Base-by-base conservation (phyloP, 306 rosid species). In the Cucumis cinereus region DNA sequence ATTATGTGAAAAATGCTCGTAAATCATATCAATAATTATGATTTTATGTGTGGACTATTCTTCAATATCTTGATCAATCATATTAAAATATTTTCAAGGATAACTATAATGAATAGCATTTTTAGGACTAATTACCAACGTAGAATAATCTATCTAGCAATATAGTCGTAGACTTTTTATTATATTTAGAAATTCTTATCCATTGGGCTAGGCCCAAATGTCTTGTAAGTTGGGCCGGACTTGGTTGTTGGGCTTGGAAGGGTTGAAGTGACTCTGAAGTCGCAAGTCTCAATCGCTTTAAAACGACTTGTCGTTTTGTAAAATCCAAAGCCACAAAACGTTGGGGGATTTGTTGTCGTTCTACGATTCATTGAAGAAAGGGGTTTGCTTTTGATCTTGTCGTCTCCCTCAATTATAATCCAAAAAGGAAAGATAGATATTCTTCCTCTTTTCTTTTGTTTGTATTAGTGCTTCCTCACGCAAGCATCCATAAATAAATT, bases 391-490 rank as follows among this genome's bases (percentile, higher is more conserved):
- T 69, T 43, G 56, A 56, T 45, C 12, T 22, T 43, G 74, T 43
- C 54, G 56, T 69, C 22, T 43, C 38, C 55, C 35, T 30, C 74
- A 69, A 43, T 69, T 69, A 23, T 45, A 45, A 69, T 14, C 74
- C 74, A 41, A 69, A 23, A 43, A 69, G 43, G 20, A 23, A 69
- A 69, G 55, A 43, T 69, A 22, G 43, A 69, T 69, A 69, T 43
- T 22, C 22, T 69, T 68, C 55, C 3, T 50, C 50, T 66, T 66
- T 38, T n/a, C 50, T 36, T 36, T 58, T 58, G 5, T 33, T 62
- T 41, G 12, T 7, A 6, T 68, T 22, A 69, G 56, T 69, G 74
- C 74, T 69, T 24, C 71, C 71, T 63, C 74, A 69, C 74, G 74
- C 56, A 41, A 43, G 74, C 74, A 69, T 22, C 54, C 70, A 62